A percentile compares a stretch with the other conserved stretches of the same genome.
Evolutionary conservation across 306 rosid genomes (phyloP).

Genomic region (Clitoria ternatea): DNA sequence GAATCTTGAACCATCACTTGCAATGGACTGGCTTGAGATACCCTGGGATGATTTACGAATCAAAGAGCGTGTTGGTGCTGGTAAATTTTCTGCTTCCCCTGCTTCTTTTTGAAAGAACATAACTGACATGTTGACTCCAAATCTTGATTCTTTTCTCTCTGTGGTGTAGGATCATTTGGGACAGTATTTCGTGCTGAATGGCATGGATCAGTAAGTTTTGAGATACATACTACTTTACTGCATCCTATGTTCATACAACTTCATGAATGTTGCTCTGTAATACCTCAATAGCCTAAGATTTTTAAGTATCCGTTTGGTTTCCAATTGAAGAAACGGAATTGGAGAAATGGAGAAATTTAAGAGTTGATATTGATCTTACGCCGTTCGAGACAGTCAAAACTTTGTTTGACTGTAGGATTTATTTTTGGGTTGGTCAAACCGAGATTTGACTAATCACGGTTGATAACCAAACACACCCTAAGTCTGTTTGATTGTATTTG

Average conservation of each 20-base stretch:
- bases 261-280: neutral
- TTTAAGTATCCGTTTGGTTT: too few relatives aligned
- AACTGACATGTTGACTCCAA: neutral
- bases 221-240: neutral
- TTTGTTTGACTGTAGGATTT: too few relatives aligned
- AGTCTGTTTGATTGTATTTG: neutral
- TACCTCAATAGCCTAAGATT: neutral
- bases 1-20: slow-evolving; percentile 91
- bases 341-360: too few relatives aligned
- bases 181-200: slow-evolving; percentile 94
- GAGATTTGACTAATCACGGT: too few relatives aligned
- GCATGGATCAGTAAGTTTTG: slow-evolving; percentile 88
- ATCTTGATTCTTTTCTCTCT: slow-evolving; percentile 15
- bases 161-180: slow-evolving; percentile 84
- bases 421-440: too few relatives aligned
- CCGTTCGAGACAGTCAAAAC: too few relatives aligned
- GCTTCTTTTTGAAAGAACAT: neutral
- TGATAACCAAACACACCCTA: too few relatives aligned
- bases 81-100: slow-evolving; percentile 42
- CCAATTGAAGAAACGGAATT: too few relatives aligned
- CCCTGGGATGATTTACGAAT: slow-evolving; percentile 88
- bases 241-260: neutral
- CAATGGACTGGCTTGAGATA: slow-evolving; percentile 99
- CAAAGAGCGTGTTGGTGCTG: slow-evolving; percentile 96
- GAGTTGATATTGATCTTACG: too few relatives aligned